Base-by-base conservation (phyloP, 129 eudicot species). In the Silybum marianum region DNA sequence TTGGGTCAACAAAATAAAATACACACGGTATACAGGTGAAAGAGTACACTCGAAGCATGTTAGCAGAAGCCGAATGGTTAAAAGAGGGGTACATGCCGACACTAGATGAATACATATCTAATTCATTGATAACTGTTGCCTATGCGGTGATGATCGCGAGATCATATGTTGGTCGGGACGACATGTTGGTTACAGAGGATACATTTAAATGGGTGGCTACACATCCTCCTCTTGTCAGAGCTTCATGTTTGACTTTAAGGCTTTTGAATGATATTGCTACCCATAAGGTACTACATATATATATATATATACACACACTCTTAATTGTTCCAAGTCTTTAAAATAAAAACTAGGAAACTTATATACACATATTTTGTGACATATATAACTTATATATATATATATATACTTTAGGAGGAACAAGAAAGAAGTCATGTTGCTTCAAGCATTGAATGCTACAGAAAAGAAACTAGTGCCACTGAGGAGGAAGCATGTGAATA, bases 11-110 rank as follows among this genome's bases (percentile, higher is more conserved):
- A 38, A 38, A 38, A 6, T 38, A 38, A 6, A 6, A 40, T 40
- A 40, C 10, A 3, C 2, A 40, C 3, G 48, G 13, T 40, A 40
- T 51, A 36, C 23, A 68, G 38, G 86, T 19, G 10, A 46, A 63
- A 74, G 82, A 85, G 9, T 87, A 80, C 76, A 23, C 4, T 25
- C 40, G 24, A 6, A 24, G 39, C 12, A 5, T 46, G 1, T 66
- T 83, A 9, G 19, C 68, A 5, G 94, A 90, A 81, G 86, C 91
- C 0, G 70, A 83, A 85, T 90, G 91, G 93, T 23, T 51, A 40
- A 73, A 80, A 28, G 71, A 78, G 14, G 68, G 72, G 21, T 77
- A 83, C 10, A 23, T 66, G 11, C 91, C 91, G 28, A 87, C 73
- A 2, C 19, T 80, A 13, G 86, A 90, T 14, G 93, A 90, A 80